Conservation (phyloP, 1,284 basidiomycete species). For the Heterobasidion occidentale region DNA sequence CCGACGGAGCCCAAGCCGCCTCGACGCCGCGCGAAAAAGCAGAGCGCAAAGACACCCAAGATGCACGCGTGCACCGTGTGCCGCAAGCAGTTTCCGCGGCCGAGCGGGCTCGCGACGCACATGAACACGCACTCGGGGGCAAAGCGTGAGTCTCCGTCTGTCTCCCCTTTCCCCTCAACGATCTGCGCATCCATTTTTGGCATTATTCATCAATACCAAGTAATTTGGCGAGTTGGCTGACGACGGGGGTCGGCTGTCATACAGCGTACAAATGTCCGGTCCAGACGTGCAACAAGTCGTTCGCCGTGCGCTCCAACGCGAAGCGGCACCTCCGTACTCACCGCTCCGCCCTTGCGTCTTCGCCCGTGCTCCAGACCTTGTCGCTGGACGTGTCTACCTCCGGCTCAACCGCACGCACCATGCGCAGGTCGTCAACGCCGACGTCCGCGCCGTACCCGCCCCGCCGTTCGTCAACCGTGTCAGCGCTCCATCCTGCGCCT, state of each 20-base stretch:
- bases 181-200: neutral
- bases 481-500: neutral
- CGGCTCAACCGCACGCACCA: too few relatives aligned
- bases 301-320: slow-evolving; percentile 59
- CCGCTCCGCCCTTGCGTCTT: slow-evolving; percentile 18
- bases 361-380: slow-evolving; percentile 23
- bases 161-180: neutral
- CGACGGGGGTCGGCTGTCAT: neutral
- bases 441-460: neutral
- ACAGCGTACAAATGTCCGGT: slow-evolving; percentile 50
- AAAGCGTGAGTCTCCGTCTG: slow-evolving; percentile 40
- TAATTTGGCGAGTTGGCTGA: neutral
- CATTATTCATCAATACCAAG: neutral
- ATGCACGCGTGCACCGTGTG: slow-evolving; percentile 49
- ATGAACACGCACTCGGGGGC: slow-evolving; percentile 66
- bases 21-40: too few relatives aligned
- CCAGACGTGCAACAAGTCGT: slow-evolving; percentile 45
- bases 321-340: slow-evolving; percentile 55
- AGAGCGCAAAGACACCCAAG: slow-evolving; percentile 27
- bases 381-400: slow-evolving; percentile 6
- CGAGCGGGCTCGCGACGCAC: slow-evolving; percentile 62
- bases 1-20: too few relatives aligned
- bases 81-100: slow-evolving; percentile 52
- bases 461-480: neutral
- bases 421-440: neutral